Evolutionary conservation across 2,329 filamentous ascomycete species (phyloP), one percentile per base, ranked within the genome.

Genomic region (Calonectria montana): DNA sequence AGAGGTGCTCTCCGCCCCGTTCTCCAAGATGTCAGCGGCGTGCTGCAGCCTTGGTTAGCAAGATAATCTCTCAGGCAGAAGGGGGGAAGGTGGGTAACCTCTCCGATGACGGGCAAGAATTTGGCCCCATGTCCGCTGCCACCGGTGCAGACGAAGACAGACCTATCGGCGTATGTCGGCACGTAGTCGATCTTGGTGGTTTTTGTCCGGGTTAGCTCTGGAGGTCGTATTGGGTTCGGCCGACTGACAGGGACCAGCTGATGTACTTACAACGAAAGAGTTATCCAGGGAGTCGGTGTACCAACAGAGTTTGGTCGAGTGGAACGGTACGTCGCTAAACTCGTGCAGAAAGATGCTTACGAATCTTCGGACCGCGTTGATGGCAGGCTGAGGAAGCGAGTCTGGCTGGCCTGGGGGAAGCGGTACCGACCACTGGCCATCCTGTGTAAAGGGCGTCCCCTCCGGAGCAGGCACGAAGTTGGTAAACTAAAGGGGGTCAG

Each of bases 91-190:
- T 53, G 48, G 27, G 27, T 35, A 31, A 31, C 48, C 80, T 82
- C 64, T 70, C 82, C 82, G 29, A 83, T 76, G 12, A 82, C 76
- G 2, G 81, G 82, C n/a, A 83, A 70, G 31, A 82, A 83, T 69
- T 83, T 83, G 45, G 82, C 82, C 2, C 81, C 82, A 43, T 83
- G 81, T 12, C 82, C 82, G 37, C 81, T 83, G 27, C 82, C 82
- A 1, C 81, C 81, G 0, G 82, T 83, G 61, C 79, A 81, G 5
- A 82, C 80, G 61, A 83, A 82, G 1, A 83, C 75, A 1, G 80
- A 81, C 6, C 78, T 72, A 31, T 79, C 76, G 2, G 77, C 77
- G 8, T 79, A 80, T 0, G 69, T 73, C 1, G 83, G 81, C 1
- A 83, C 80, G 23, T 81, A 74, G 64, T 84, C 82, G 39, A 84